Conservation (phyloP, 2,329 filamentous ascomycete genomes). For the Fusarium sublunatum region DNA sequence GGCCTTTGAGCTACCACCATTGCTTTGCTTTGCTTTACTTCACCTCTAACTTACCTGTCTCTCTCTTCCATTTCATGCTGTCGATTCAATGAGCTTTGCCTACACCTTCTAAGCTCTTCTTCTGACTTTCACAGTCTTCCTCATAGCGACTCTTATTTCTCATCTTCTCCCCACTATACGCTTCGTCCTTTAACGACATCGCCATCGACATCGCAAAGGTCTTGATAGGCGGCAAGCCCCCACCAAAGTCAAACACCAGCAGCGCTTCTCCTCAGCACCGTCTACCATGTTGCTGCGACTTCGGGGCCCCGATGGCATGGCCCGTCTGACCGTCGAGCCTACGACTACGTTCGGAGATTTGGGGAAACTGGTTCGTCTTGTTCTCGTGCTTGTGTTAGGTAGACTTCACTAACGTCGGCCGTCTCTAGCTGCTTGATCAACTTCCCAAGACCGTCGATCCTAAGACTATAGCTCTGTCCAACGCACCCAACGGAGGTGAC, state of each 20-base stretch:
- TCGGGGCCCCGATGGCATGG: slow-evolving; percentile 91
- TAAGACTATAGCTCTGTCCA: slow-evolving; percentile 70
- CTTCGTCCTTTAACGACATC: background rate
- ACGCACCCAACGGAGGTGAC: slow-evolving; percentile 68
- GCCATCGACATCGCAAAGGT: background rate
- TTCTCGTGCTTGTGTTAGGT: background rate
- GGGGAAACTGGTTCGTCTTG: slow-evolving; percentile 60
- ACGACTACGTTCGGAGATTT: slow-evolving; percentile 77
- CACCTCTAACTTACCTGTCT: slow-evolving; percentile 7
- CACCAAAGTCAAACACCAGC: slow-evolving; percentile 21
- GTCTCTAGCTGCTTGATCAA: slow-evolving; percentile 64
- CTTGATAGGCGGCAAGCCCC: slow-evolving; percentile 18
- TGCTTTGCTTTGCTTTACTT: background rate
- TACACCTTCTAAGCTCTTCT: slow-evolving; percentile 24
- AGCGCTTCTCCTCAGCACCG: slow-evolving; percentile 12
- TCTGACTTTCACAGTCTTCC: background rate
- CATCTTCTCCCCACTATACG: background rate
- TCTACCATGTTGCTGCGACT: slow-evolving; percentile 82
- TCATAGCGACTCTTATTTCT: background rate
- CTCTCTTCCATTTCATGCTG: slow-evolving; percentile 12
- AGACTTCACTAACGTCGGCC: slow-evolving; percentile 26
- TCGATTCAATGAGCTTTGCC: slow-evolving; percentile 39
- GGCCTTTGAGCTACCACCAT: slow-evolving; percentile 5
- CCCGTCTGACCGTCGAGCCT: slow-evolving; percentile 82
- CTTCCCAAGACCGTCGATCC: slow-evolving; percentile 72